Evolutionary conservation across 495 filamentous ascomycete genomes (phyloP), one percentile per base, ranked within the genome.

Genomic region (Penicillium paxilli): DNA sequence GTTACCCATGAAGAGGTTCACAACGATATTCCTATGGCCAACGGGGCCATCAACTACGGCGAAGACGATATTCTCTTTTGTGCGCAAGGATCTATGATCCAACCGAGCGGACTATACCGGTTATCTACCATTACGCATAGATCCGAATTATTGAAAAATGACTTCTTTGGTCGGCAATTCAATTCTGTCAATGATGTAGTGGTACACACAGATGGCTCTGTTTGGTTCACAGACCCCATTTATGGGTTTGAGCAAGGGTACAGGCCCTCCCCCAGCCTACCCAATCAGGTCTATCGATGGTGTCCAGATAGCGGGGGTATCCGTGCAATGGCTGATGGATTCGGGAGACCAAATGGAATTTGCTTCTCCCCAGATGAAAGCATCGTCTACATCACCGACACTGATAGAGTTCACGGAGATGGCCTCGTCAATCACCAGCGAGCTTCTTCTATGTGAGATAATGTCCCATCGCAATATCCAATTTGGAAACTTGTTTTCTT

Each of bases 191-290:
- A 85, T 50, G 83, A 87, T 61, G 72, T 80, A 0, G 71, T 75
- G 5, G 70, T 86, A 46, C 64, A 68, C 41, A 72, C 72, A 1
- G 84, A 82, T 57, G 76, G 78, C 5, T 73, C 78, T 14, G 68
- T 87, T 25, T 87, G 84, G 72, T 86, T 87, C 52, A 87, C 83
- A 1, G 83, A 87, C 61, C 81, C 83, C 1, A 73, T 70, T n/a
- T 87, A 87, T 53, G 83, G 83, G 8, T 72, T 71, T 47, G 71
- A 82, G 28, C 80, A 86, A 54, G 76, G 81, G 5, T 85, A 82
- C 66, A 72, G 83, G 12, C 80, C 76, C 1, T 47, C 49, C 0
- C 82, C 81, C 0, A 70, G 70, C 0, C 54, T 87, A 3, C 81
- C 74, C 11, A 75, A 66, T 26, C 83, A 85, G 53, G 82, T 86